Evolutionary conservation across 2,329 filamentous ascomycete genomes (phyloP), one percentile per base, ranked within the genome.

Genomic region (Cercospora janseana): DNA sequence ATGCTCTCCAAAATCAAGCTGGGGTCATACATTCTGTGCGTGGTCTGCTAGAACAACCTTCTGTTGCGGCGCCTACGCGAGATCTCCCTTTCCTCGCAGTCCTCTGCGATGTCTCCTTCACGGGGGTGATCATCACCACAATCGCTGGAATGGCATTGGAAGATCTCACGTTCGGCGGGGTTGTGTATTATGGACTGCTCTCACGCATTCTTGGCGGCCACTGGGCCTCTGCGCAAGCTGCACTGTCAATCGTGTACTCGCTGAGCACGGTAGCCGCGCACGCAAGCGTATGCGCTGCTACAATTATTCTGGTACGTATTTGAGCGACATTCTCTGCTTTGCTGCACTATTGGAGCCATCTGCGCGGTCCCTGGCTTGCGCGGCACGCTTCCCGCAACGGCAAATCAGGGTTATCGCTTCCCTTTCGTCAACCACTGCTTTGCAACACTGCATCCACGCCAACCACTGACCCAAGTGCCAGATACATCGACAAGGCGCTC

Each of bases 1-100:
- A 64, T 27, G 51, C 47, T n/a, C 51, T 59, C 23, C 52, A 53
- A 8, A 58, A 57, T n/a, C 58, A 60, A 31, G 62, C 64, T 20
- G 65, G 62, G 15, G 59, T 67, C 23, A 63, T 69, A 43, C 59
- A 63, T 51, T 68, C 66, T n/a, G 66, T 64, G 2, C 69, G 67
- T 48, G 69, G 65, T 10, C 59, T 65, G 3, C 57, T 68, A 3
- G 52, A 59, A 8, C 62, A 68, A 28, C 60, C 64, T 6, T 52
- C 38, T 3, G 47, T 46, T 21, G 29, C 32, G 2, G 16, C 41
- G 7, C 15, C 20, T 4, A 37, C 52, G 5, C 31, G 15, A 23
- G 49, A 38, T 12, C 51, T 59, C 26, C 44, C 52, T n/a, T 53
- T 47, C 29, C n/a, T 58, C 21, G 46, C 53, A 23, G 46, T 62